These are phyloP conservation scores for Rhynchospora breviuscula DNA, from an alignment of 176 grass and related monocot species.

Conservation along the genomic window DNA sequence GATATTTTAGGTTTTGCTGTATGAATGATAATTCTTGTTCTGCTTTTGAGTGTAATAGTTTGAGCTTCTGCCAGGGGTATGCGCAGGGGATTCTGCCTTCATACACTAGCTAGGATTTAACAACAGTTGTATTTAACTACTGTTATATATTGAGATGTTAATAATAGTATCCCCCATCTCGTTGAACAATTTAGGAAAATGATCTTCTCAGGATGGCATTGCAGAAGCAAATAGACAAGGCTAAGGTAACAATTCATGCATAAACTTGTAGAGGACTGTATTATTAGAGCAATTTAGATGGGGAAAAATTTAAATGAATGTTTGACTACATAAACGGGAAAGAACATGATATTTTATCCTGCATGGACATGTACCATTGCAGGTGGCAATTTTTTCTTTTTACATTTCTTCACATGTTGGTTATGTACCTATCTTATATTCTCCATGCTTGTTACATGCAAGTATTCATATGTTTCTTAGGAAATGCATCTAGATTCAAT, in stretches of 20 bases:
- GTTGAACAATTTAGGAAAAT: conserved; percentile 31
- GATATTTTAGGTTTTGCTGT: not conserved
- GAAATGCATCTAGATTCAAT: conserved; percentile 12
- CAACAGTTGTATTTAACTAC: not conserved
- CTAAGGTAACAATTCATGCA: conserved; percentile 40
- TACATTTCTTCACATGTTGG: conserved; percentile 1
- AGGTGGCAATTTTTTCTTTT: not conserved
- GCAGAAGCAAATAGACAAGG: conserved; percentile 43
- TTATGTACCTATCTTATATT: not conserved
- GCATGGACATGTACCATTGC: not conserved
- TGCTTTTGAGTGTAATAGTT: not conserved
- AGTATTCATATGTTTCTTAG: conserved; percentile 4
- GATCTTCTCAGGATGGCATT: conserved; percentile 39
- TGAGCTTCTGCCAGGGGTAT: not conserved
- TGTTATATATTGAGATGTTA: not conserved
- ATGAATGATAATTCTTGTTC: not conserved
- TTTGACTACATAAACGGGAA: not conserved
- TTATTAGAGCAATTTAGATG: conserved; percentile 6
- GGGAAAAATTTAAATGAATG: not conserved
- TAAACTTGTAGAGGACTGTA: conserved; percentile 5
- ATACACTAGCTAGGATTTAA: not conserved
- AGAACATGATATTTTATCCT: not conserved
- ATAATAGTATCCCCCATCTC: not conserved
- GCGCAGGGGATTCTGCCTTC: not conserved
- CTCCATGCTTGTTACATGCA: not conserved